Evolutionary conservation across 2,329 filamentous ascomycete genomes (phyloP).

Genomic region (Epichloe brachyelytri): DNA sequence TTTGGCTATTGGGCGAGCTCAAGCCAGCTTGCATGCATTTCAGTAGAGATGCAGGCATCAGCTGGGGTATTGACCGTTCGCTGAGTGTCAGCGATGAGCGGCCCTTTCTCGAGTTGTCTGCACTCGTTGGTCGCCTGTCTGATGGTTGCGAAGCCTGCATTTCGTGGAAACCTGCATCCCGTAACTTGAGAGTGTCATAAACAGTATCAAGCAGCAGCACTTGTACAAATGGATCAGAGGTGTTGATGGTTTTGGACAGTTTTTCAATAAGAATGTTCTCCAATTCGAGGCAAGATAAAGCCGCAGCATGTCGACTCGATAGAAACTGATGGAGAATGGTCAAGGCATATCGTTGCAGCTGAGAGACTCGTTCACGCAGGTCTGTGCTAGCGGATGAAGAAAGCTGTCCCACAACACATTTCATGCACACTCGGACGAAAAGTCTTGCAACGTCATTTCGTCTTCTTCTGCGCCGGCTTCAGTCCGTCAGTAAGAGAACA

Average conservation of each 20-base stretch:
- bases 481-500: slow-evolving; percentile 11
- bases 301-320: slow-evolving; percentile 45
- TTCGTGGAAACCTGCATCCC: slow-evolving; percentile 29
- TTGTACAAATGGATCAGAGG: slow-evolving; percentile 58
- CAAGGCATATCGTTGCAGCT: slow-evolving; percentile 59
- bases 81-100: slow-evolving; percentile 24
- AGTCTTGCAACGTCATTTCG: slow-evolving; percentile 51
- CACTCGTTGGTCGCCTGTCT: slow-evolving; percentile 32
- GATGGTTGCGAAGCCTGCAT: slow-evolving; percentile 29
- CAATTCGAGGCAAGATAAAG: slow-evolving; percentile 50
- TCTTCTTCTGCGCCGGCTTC: slow-evolving; percentile 37
- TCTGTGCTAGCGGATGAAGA: slow-evolving; percentile 12
- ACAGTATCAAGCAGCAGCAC: slow-evolving; percentile 69
- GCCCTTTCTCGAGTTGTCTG: slow-evolving; percentile 28
- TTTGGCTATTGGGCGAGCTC: slow-evolving; percentile 57
- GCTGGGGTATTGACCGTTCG: slow-evolving; percentile 13
- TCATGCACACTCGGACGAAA: slow-evolving; percentile 55
- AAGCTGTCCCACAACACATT: slow-evolving; percentile 34
- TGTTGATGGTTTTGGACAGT: slow-evolving; percentile 46
- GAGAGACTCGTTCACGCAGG: slow-evolving; percentile 36
- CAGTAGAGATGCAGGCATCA: slow-evolving; percentile 61
- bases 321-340: slow-evolving; percentile 59
- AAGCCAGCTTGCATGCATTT: slow-evolving; percentile 75
- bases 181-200: slow-evolving; percentile 57
- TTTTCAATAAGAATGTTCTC: slow-evolving; percentile 59